Evolutionary conservation across 495 filamentous ascomycete genomes (phyloP).

Genomic region (Xylaria sp.): DNA sequence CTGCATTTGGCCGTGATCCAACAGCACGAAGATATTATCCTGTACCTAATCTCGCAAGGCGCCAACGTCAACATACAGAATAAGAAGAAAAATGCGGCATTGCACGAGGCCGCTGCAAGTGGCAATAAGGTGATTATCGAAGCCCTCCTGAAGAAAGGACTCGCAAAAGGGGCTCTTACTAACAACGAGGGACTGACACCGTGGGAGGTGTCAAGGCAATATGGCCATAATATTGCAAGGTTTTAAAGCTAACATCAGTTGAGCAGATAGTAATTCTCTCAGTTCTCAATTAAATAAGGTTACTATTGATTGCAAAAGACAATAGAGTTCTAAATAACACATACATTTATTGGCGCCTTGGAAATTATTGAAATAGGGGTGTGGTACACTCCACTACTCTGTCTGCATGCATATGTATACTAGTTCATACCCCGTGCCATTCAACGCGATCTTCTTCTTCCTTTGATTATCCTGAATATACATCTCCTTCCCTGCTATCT

Average conservation of each 20-base stretch:
- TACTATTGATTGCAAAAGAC: too few relatives aligned
- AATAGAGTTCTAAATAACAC: too few relatives aligned
- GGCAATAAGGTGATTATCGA: background rate
- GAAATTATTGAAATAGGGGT: too few relatives aligned
- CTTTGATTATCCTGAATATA: too few relatives aligned
- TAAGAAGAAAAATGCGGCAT: background rate
- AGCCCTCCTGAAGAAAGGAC: background rate
- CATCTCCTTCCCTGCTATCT: too few relatives aligned
- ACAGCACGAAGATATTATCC: conserved; percentile 17
- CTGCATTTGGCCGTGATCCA: conserved; percentile 22
- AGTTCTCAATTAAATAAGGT: too few relatives aligned
- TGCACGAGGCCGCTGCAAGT: conserved; percentile 5
- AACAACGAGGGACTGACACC: background rate
- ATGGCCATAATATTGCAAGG: background rate
- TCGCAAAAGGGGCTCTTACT: background rate
- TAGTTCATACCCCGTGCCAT: too few relatives aligned
- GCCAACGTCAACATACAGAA: conserved; percentile 8
- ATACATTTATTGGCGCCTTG: too few relatives aligned
- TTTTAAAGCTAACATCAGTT: background rate
- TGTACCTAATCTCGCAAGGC: background rate
- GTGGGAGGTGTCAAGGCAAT: background rate
- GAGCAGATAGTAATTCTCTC: too few relatives aligned
- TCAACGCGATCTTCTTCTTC: too few relatives aligned
- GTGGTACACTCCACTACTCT: too few relatives aligned
- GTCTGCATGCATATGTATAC: too few relatives aligned